Percentiles rank a stretch among this genome's conserved stretches.
Conservation (phyloP, 306 rosid species). For the Rosa lucieae region DNA sequence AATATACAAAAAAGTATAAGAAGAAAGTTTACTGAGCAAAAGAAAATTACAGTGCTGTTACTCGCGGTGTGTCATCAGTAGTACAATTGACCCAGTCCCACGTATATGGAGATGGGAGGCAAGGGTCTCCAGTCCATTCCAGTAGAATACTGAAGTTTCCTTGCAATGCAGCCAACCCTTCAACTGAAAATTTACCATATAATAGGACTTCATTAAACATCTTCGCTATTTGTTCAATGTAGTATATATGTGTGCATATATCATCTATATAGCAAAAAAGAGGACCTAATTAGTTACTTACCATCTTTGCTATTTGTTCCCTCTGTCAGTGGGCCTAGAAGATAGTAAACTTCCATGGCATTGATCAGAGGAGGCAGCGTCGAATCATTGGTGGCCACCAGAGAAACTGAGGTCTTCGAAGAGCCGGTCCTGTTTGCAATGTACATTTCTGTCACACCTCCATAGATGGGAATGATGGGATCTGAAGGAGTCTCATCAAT, state of each 20-base stretch:
- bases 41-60: slow-evolving; percentile 37
- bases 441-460: slow-evolving; percentile 29
- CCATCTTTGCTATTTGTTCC: slow-evolving; percentile 44
- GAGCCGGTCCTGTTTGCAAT: slow-evolving; percentile 38
- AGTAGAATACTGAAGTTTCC: slow-evolving; percentile 32
- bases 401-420: slow-evolving; percentile 13
- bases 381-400: slow-evolving; percentile 34
- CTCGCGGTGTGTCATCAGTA: slow-evolving; percentile 34
- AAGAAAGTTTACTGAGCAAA: not conserved
- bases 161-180: slow-evolving; percentile 38
- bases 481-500: slow-evolving; percentile 22
- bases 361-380: slow-evolving; percentile 53
- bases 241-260: not conserved
- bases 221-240: slow-evolving; percentile 13
- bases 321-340: slow-evolving; percentile 27
- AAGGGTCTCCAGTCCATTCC: slow-evolving; percentile 57
- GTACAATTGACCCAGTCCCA: slow-evolving; percentile 55
- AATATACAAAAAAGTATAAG: not conserved
- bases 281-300: slow-evolving; percentile 2
- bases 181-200: slow-evolving; percentile 19
- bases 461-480: slow-evolving; percentile 38
- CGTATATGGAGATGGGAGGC: slow-evolving; percentile 42
- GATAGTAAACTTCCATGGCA: slow-evolving; percentile 47
- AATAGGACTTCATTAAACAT: not conserved
- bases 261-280: not conserved